These are phyloP conservation scores for Primulina tabacum DNA, from an alignment of 257 asterid species.

Conservation along the genomic window DNA sequence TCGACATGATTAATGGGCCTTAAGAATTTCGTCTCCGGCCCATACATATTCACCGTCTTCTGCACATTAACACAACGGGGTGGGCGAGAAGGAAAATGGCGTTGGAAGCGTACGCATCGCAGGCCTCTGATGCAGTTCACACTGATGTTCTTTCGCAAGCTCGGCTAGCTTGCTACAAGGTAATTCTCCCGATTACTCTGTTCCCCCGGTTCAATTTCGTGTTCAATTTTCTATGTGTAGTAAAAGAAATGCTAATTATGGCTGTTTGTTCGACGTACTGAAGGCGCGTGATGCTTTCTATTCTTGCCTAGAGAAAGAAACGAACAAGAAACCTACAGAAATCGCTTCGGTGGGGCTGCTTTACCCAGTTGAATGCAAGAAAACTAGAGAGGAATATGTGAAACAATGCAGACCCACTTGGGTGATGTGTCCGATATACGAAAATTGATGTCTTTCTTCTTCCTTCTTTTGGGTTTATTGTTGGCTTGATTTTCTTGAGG, in stretches of 20 bases:
- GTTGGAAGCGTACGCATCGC: constrained; percentile 57
- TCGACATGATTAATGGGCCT: not conserved
- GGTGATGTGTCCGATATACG: constrained; percentile 43
- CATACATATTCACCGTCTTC: not conserved
- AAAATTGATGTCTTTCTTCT: not conserved
- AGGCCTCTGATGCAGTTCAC: constrained; percentile 47
- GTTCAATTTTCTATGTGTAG: not conserved
- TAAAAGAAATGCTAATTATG: not conserved
- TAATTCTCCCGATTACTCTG: not conserved
- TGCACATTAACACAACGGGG: not conserved
- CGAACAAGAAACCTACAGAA: constrained; percentile 77
- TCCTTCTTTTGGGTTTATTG: not conserved
- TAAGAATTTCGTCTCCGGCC: not conserved
- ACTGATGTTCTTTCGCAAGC: constrained; percentile 72
- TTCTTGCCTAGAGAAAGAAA: constrained; percentile 70
- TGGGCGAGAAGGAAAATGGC: constrained; percentile 39
- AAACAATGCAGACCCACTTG: constrained; percentile 84
- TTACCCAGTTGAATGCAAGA: constrained; percentile 86
- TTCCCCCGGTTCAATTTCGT: not conserved
- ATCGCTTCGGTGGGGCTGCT: constrained; percentile 78
- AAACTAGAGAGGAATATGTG: constrained; percentile 53
- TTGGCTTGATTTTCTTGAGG: not conserved
- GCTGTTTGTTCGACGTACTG: constrained; percentile 15
- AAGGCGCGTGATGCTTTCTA: constrained; percentile 98
- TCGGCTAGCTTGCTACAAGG: constrained; percentile 77